phyloP scores from a whole-genome alignment of 345 rosid genomes.

The Hevea brasiliensis region DNA sequence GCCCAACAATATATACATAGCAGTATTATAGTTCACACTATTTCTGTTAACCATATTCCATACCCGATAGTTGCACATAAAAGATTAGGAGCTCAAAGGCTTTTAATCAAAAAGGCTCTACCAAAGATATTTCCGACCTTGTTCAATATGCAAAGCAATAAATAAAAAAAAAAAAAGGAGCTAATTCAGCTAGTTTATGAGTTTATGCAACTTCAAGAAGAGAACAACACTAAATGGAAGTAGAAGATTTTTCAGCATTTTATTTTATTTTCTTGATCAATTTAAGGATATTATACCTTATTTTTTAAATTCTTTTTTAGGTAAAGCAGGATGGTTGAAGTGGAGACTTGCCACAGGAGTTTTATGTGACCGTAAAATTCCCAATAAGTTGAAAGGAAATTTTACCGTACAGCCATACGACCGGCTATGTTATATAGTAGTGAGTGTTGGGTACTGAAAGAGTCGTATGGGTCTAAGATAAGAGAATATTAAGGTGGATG shows the following conservation, averaged over 20 bases:
- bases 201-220: neutral
- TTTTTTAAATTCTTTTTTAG: neutral
- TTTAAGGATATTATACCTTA: neutral
- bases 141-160: neutral
- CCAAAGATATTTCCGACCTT: neutral
- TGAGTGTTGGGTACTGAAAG: no score
- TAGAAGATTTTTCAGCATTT: neutral
- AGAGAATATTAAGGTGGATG: no score
- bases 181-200: neutral
- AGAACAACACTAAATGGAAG: neutral
- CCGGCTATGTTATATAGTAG: no score
- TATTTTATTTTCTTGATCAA: neutral
- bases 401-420: no score
- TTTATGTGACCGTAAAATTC: no score
- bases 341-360: no score
- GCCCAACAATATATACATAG: neutral
- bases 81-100: neutral
- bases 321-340: no score
- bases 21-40: neutral
- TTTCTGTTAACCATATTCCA: neutral
- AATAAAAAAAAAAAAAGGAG: neutral
- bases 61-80: neutral
- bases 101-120: neutral
- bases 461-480: no score
- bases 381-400: no score